phyloP scores from a whole-genome alignment of 768 basidiomycete species.

The Tylopilus subfusipes region DNA sequence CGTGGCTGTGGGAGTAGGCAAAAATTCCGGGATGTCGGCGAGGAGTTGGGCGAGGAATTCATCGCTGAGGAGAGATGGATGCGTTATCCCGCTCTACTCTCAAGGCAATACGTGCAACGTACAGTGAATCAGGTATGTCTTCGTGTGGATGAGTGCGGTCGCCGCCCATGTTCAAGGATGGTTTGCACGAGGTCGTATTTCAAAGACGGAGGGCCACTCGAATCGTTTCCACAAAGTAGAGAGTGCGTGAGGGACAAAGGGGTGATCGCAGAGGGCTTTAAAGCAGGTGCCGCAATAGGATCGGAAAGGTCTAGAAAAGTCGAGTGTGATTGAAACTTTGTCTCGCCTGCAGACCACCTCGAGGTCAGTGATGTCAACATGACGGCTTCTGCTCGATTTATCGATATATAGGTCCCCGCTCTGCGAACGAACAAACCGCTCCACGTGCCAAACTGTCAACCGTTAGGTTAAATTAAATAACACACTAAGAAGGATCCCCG shows the following conservation, averaged over 20 bases:
- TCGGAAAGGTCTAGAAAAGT: too few species aligned
- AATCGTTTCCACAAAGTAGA: neutral
- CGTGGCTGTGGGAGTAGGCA: neutral
- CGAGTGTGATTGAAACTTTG: neutral
- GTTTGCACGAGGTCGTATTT: neutral
- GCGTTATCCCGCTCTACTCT: neutral
- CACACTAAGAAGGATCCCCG: neutral
- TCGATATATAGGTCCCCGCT: neutral
- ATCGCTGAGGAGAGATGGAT: neutral
- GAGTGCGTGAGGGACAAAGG: neutral
- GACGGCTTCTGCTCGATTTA: neutral
- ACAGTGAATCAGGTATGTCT: slow-evolving; percentile 7
- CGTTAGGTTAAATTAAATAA: neutral
- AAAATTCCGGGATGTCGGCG: neutral
- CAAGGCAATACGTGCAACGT: neutral
- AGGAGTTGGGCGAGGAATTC: slow-evolving; percentile 14
- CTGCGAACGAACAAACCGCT: neutral
- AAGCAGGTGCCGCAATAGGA: neutral
- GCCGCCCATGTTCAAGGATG: slow-evolving; percentile 1
- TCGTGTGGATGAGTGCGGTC: neutral
- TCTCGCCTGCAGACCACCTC: neutral
- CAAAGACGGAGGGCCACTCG: neutral
- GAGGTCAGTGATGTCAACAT: neutral
- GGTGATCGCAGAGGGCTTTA: slow-evolving; percentile 1
- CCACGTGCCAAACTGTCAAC: neutral